Percentiles rank a stretch among this genome's conserved stretches.
Conservation (phyloP, 2,329 filamentous ascomycete genomes). For the Neofusicoccum kwambonambiense region DNA sequence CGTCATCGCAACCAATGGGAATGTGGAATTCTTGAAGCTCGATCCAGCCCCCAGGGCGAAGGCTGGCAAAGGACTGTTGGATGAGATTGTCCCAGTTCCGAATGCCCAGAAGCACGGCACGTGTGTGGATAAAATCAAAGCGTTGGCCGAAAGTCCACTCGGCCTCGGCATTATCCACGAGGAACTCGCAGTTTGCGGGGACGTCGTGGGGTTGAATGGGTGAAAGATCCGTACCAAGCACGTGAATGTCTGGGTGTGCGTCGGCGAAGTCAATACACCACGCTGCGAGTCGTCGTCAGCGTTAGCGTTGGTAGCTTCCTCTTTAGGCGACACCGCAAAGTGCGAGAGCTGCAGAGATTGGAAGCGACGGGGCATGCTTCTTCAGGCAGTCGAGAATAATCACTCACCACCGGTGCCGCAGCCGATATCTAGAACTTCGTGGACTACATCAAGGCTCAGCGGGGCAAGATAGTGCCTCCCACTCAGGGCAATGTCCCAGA, state of each 20-base stretch:
- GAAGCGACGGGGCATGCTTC: no score
- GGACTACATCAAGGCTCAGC: constrained; percentile 20
- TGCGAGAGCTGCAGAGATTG: no score
- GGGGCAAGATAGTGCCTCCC: constrained; percentile 24
- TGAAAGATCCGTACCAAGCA: constrained; percentile 31
- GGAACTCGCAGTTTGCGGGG: constrained; percentile 28
- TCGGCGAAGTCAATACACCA: constrained; percentile 23
- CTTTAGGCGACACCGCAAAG: no score
- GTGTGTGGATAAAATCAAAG: constrained; percentile 58
- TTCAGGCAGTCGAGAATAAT: background rate
- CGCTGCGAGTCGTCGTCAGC: background rate
- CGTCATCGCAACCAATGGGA: constrained; percentile 25
- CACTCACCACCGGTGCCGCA: constrained; percentile 25
- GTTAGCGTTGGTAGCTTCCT: background rate
- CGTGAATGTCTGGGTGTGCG: constrained; percentile 22
- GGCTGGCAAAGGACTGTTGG: constrained; percentile 35
- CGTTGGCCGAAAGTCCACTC: constrained; percentile 54
- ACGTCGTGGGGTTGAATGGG: constrained; percentile 28
- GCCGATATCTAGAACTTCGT: constrained; percentile 25
- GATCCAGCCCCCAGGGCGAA: constrained; percentile 50
- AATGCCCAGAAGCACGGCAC: constrained; percentile 52
- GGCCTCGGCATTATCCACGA: constrained; percentile 35
- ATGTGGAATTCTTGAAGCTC: constrained; percentile 46
- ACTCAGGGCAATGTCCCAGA: constrained; percentile 27
- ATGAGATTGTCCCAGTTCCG: constrained; percentile 51